Conservation (phyloP, 176 grass and related monocot species). For the Elaeis guineensis region DNA sequence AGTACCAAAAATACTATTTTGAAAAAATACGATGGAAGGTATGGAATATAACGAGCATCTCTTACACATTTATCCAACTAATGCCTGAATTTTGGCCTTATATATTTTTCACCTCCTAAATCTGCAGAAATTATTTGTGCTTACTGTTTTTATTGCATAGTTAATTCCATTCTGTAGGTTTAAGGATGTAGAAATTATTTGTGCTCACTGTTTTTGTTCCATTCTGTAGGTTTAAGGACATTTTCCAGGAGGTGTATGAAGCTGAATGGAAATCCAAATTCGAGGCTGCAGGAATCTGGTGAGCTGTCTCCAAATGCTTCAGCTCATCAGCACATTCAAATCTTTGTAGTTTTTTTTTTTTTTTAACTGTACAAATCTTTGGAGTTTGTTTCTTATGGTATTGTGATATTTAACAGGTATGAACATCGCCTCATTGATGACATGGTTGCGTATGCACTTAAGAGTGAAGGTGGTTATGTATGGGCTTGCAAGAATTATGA, state of each 20-base stretch:
- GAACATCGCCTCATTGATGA: conserved; percentile 97
- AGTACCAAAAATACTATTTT: conserved; percentile 99
- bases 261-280: conserved; percentile 84
- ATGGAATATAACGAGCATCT: background rate
- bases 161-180: conserved; percentile 50
- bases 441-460: conserved; percentile 97
- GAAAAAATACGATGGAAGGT: conserved; percentile 99
- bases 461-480: conserved; percentile 90
- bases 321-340: background rate
- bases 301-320: conserved; percentile 1
- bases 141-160: conserved; percentile 7
- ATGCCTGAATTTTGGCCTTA: background rate
- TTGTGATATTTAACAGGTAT: conserved; percentile 45
- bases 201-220: conserved; percentile 1
- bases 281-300: conserved; percentile 91
- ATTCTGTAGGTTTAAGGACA: conserved; percentile 77
- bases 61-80: background rate
- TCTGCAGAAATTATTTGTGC: conserved; percentile 7
- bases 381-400: conserved; percentile 3
- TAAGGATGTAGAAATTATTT: conserved; percentile 42
- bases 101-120: background rate
- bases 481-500: conserved; percentile 99
- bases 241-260: conserved; percentile 99
- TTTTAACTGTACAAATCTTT: background rate
- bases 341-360: background rate